Conservation (phyloP, 805 yeast genomes). For the Ogataea nitratoaversa region DNA sequence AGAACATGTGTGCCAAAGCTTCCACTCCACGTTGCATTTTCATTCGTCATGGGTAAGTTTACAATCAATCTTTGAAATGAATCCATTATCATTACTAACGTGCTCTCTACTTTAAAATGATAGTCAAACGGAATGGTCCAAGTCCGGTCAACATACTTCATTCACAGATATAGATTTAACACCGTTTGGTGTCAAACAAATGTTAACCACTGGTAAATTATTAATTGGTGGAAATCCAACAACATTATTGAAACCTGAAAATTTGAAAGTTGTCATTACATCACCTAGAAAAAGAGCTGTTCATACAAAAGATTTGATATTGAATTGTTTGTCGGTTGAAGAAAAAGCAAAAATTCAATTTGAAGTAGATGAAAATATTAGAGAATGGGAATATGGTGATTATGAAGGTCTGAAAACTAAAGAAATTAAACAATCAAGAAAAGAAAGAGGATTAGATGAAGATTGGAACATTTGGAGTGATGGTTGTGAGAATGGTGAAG, state of each 20-base stretch:
- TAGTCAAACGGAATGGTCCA: slow-evolving; percentile 91
- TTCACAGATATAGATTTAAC: slow-evolving; percentile 79
- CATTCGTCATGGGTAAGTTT: slow-evolving; percentile 61
- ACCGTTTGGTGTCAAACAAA: slow-evolving; percentile 70
- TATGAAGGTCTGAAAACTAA: slow-evolving; percentile 79
- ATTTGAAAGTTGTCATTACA: slow-evolving; percentile 60
- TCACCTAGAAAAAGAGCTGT: slow-evolving; percentile 83
- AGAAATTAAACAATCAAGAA: slow-evolving; percentile 61
- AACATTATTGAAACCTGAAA: slow-evolving; percentile 57
- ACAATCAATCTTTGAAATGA: neutral
- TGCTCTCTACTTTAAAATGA: neutral
- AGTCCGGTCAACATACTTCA: slow-evolving; percentile 89
- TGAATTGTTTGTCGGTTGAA: slow-evolving; percentile 44
- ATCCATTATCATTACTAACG: neutral
- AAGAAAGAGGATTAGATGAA: slow-evolving; percentile 47
- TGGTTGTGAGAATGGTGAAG: slow-evolving; percentile 92
- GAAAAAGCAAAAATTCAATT: slow-evolving; percentile 39
- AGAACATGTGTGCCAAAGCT: neutral
- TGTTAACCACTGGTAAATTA: slow-evolving; percentile 66
- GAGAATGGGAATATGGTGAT: slow-evolving; percentile 97
- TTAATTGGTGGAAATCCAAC: slow-evolving; percentile 54
- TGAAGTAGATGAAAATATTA: slow-evolving; percentile 59
- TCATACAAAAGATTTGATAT: slow-evolving; percentile 64
- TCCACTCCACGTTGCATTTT: slow-evolving; percentile 63
- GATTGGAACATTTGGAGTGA: slow-evolving; percentile 84